Base-by-base conservation (phyloP, 2,329 filamentous ascomycete genomes). In the Cordyceps fumosorosea region DNA sequence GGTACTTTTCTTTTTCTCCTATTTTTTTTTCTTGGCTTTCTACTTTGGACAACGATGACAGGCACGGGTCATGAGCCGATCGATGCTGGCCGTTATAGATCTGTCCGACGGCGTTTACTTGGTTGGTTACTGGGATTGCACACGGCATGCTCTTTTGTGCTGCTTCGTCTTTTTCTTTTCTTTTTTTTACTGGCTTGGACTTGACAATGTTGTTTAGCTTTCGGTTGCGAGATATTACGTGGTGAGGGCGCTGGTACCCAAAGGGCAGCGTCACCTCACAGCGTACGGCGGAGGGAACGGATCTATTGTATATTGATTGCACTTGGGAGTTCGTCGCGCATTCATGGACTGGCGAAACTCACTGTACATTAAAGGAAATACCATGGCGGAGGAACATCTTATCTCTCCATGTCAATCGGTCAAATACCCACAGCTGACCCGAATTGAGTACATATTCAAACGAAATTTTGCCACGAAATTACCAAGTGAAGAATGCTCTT, bases 341-440 rank as follows among this genome's bases (percentile, higher is more conserved):
- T 29, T n/a, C 44, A 56, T 20, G 44, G 44, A 47, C 22, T 34
- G 44, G 48, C n/a, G 40, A 20, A 29, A 37, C 26, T 34, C 52
- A 51, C 60, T 62, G 60, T 62, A 62, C 54, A 62, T 52, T 62
- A 57, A 32, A 26, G 26, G 42, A 60, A 58, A 54, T 54, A 60
- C n/a, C 45, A 29, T 20, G n/a, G 26, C 50, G 34, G 50, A 52
- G 14, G 40, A 20, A n/a, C 29, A n/a, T 32, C 20, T 56, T 6
- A 29, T 29, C 32, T 44, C 34, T 29, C 32, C 24, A 53, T 57
- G 40, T 56, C 51, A 62, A 26, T n/a, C 51, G 53, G 52, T 57
- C 60, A 57, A 56, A 62, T 62, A 62, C 60, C 60, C 60, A 50
- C 34, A 54, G 47, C 50, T 48, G 58, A 50, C 50, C 57, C 26